phyloP scores from a whole-genome alignment of 1,284 basidiomycete species.

The Trametes polyzona region DNA sequence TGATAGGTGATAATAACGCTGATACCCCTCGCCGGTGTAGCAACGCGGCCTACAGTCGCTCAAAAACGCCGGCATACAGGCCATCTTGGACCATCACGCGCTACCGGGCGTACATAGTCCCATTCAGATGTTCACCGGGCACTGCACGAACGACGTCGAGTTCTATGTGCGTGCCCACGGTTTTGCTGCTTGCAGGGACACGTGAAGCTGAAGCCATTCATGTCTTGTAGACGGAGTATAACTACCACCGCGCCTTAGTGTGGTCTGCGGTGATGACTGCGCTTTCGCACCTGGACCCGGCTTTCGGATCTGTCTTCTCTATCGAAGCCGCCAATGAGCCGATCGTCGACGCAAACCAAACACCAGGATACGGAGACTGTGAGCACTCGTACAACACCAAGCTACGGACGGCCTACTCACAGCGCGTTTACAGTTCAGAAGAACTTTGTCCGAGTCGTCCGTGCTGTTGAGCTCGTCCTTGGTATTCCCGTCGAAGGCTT shows the following conservation, averaged over 20 bases:
- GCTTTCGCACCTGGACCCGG: conserved; percentile 68
- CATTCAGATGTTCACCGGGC: conserved; percentile 67
- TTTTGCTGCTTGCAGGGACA: too few species aligned
- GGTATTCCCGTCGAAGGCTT: conserved; percentile 49
- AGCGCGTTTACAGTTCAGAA: conserved; percentile 61
- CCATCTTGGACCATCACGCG: conserved; percentile 77
- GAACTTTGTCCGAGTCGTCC: conserved; percentile 69
- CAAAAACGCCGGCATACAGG: conserved; percentile 62
- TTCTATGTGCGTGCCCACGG: conserved; percentile 78
- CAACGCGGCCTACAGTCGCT: conserved; percentile 63
- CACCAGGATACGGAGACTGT: conserved; percentile 74
- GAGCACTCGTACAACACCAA: conserved; percentile 16
- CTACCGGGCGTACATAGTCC: conserved; percentile 70
- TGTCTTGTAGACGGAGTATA: conserved; percentile 56
- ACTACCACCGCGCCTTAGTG: conserved; percentile 74
- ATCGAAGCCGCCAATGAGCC: conserved; percentile 81
- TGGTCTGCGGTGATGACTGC: conserved; percentile 81
- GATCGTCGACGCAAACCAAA: conserved; percentile 64
- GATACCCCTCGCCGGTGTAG: too few species aligned
- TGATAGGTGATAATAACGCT: too few species aligned
- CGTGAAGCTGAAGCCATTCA: not conserved
- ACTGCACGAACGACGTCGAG: conserved; percentile 67
- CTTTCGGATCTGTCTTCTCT: conserved; percentile 66
- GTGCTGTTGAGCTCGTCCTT: conserved; percentile 63
- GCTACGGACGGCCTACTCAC: not conserved